Conservation (phyloP, 371 early-diverging fungal species). For the Zychaea mexicana region DNA sequence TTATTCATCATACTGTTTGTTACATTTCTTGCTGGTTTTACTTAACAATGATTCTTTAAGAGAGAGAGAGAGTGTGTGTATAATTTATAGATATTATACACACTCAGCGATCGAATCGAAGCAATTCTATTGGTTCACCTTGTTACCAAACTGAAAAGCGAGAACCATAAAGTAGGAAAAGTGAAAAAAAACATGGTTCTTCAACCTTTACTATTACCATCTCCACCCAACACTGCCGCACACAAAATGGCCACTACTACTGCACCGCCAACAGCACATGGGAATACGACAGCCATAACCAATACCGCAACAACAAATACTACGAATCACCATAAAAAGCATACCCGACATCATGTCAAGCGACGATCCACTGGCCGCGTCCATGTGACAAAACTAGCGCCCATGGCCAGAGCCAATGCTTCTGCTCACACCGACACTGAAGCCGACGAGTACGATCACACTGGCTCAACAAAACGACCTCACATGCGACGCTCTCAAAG, state of each 20-base stretch:
- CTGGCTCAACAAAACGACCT: too few relatives aligned
- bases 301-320: slow-evolving; percentile 6
- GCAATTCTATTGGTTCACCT: too few relatives aligned
- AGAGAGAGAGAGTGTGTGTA: too few relatives aligned
- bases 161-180: not conserved
- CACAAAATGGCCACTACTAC: not conserved
- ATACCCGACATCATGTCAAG: slow-evolving; percentile 48
- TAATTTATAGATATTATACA: too few relatives aligned
- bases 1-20: too few relatives aligned
- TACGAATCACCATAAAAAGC: slow-evolving; percentile 33
- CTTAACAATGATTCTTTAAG: too few relatives aligned
- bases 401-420: slow-evolving; percentile 39
- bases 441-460: slow-evolving; percentile 10
- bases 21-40: too few relatives aligned
- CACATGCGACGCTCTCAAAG: slow-evolving; percentile 46
- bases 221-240: not conserved
- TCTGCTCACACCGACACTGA: slow-evolving; percentile 39
- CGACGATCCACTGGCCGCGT: slow-evolving; percentile 49
- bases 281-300: too few relatives aligned
- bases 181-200: not conserved
- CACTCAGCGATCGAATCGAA: too few relatives aligned
- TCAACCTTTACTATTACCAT: not conserved
- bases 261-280: not conserved
- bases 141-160: too few relatives aligned
- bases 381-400: slow-evolving; percentile 51